A percentile compares a stretch with the other conserved stretches of the same genome.
Evolutionary conservation across 345 rosid genomes (phyloP).

Genomic region (Eucalyptus shirleyi): DNA sequence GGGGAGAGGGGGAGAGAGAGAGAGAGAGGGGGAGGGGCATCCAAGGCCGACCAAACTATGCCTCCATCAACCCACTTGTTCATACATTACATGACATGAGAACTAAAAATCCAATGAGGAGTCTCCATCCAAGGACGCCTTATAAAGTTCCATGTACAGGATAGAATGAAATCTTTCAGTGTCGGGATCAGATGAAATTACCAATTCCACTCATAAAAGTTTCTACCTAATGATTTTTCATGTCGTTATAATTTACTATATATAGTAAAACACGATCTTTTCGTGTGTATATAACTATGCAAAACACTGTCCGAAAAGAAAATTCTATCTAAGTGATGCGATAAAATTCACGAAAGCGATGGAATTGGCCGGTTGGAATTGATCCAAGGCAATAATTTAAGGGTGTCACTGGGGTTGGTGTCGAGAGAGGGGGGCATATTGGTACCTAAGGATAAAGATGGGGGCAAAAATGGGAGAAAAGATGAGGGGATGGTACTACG

Average conservation of each 20-base stretch:
- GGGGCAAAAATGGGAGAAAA: neutral
- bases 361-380: neutral
- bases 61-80: neutral
- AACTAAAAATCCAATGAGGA: neutral
- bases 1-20: neutral
- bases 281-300: accelerated
- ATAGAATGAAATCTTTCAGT: neutral
- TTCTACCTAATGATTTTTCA: accelerated
- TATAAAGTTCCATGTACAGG: neutral
- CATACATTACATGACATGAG: neutral
- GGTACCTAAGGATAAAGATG: neutral
- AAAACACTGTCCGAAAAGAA: accelerated
- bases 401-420: neutral
- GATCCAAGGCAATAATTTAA: neutral
- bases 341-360: neutral
- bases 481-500: neutral
- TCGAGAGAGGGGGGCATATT: neutral
- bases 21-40: neutral
- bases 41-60: neutral
- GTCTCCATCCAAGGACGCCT: neutral
- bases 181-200: neutral
- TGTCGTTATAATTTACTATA: accelerated
- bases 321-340: neutral
- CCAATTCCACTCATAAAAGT: neutral
- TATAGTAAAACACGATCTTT: neutral